These are phyloP conservation scores for Colletotrichum chlorophyti DNA, from an alignment of 2,329 filamentous ascomycete species.

Conservation along the genomic window DNA sequence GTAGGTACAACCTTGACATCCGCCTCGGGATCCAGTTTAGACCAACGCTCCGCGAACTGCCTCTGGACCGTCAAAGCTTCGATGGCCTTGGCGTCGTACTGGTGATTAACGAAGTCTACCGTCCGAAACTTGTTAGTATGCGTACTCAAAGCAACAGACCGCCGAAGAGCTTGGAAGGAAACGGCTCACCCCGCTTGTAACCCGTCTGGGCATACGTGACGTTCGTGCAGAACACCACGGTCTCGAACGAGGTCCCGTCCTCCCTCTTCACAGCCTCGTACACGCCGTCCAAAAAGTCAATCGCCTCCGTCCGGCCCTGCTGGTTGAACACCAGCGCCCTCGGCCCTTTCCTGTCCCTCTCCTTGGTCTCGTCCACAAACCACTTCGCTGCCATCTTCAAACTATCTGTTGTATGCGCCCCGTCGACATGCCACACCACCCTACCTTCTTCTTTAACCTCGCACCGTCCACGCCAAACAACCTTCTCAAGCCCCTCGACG, in stretches of 20 bases:
- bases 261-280: slow-evolving; percentile 58
- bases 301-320: slow-evolving; percentile 64
- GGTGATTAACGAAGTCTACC: slow-evolving; percentile 62
- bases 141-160: no score
- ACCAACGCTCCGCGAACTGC: slow-evolving; percentile 60
- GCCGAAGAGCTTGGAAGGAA: no score
- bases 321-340: slow-evolving; percentile 86
- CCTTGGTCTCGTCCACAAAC: slow-evolving; percentile 72
- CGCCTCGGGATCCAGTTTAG: slow-evolving; percentile 51
- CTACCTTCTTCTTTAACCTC: slow-evolving; percentile 63
- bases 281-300: slow-evolving; percentile 51
- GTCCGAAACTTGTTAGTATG: no score
- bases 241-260: slow-evolving; percentile 62
- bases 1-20: slow-evolving; percentile 54
- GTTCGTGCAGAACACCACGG: slow-evolving; percentile 87
- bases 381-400: slow-evolving; percentile 78
- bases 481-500: slow-evolving; percentile 67
- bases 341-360: not conserved
- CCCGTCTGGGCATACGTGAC: slow-evolving; percentile 59
- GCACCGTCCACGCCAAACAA: slow-evolving; percentile 78
- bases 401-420: slow-evolving; percentile 87
- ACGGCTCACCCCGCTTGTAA: slow-evolving; percentile 48
- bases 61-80: slow-evolving; percentile 58
- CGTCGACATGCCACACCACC: slow-evolving; percentile 80
- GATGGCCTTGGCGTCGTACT: slow-evolving; percentile 58